Evolutionary conservation across 257 asterid species (phyloP), one percentile per base, ranked within the genome.

Genomic region (Gentiana straminea): DNA sequence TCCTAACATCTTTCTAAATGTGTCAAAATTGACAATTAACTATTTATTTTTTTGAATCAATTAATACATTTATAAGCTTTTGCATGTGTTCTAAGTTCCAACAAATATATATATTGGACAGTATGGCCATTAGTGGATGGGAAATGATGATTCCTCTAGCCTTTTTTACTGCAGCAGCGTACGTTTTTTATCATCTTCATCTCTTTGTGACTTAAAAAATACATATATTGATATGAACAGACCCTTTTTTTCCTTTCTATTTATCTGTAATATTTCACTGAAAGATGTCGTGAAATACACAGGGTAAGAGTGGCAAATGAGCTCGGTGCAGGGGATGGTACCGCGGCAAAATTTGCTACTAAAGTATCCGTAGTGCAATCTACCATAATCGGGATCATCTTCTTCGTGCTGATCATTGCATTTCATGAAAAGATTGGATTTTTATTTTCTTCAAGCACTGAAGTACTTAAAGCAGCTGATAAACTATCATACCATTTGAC

Each of bases 221-320:
- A 41, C 46, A 41, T 41, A 41, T 7, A 41, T 10, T 4, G 46
- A 3, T 41, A 1, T 41, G 0, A 9, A 1, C 8, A 4, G 0
- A 41, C 46, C 46, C 8, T 41, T 8, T 41, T 8, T 15, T 15
- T 15, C 0, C 24, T 15, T 15, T 15, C 24, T 15, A 15, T 15
- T 15, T 15, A 15, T 15, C 24, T 0, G 24, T 15, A 15, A 15
- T 15, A 15, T 15, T 15, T 15, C 24, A 0, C 24, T 15, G 24
- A 15, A n/a, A 48, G 3, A 41, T 60, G 43, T 3, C 10, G 44
- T 52, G 52, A 51, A 38, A 51, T 33, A 3, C n/a, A 7, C 61
- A 81, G 87, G 46, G 82, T 81, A 5, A 68, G 87, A 55, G 73
- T 81, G 11, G 67, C 84, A 7, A 81, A 81, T 33, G 82, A 81